Percentiles rank a stretch among this genome's conserved stretches.
phyloP scores from a whole-genome alignment of 371 early-diverging fungal genomes.

The Lichtheimia ramosa region DNA sequence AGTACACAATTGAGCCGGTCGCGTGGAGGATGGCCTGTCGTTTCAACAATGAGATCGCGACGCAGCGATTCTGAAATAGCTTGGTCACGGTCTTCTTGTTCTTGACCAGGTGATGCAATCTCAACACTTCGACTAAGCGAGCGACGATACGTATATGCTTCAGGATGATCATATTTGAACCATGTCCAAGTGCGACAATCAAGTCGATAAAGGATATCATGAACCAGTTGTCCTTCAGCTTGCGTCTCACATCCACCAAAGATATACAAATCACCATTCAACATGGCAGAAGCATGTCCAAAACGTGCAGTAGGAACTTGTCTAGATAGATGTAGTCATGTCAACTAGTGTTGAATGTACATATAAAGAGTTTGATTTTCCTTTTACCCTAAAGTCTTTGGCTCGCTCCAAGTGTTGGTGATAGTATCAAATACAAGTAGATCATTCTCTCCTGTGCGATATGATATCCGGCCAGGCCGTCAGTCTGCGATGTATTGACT shows the following conservation, averaged over 20 bases:
- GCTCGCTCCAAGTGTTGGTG: conserved; percentile 24
- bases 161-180: conserved; percentile 31
- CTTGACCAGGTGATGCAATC: background rate
- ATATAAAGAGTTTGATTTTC: background rate
- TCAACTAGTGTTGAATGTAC: background rate
- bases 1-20: conserved; percentile 21
- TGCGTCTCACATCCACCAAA: conserved; percentile 38
- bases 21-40: conserved; percentile 24
- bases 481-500: too few species aligned
- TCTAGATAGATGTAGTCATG: conserved; percentile 1
- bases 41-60: conserved; percentile 16
- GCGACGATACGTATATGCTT: conserved; percentile 20
- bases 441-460: conserved; percentile 28
- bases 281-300: conserved; percentile 31
- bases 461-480: background rate
- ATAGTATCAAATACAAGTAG: conserved; percentile 18
- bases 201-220: conserved; percentile 25
- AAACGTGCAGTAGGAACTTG: conserved; percentile 18
- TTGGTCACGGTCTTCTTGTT: background rate
- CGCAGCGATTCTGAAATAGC: background rate
- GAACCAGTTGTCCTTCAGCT: conserved; percentile 19
- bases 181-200: conserved; percentile 21
- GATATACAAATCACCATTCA: conserved; percentile 31
- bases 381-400: conserved; percentile 19
- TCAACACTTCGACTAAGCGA: background rate